Evolutionary conservation across 2,329 filamentous ascomycete genomes (phyloP), one percentile per base, ranked within the genome.

Genomic region (Catunica adiposa): DNA sequence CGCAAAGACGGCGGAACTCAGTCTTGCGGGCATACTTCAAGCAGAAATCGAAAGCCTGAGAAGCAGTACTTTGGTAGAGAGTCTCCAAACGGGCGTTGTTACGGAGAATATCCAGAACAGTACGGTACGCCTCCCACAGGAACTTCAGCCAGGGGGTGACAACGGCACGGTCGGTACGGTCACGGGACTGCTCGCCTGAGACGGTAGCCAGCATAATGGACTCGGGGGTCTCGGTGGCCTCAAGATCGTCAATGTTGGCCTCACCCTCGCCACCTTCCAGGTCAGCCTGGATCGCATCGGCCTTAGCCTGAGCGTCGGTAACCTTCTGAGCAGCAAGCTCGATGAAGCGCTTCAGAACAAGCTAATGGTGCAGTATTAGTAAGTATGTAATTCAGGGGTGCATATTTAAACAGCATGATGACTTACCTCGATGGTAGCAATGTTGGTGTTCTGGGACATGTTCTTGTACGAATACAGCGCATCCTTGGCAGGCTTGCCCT

Each of bases 381-480:
- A 56, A n/a, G n/a, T 23, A 31, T 3, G 20, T 17, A 29, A 23
- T 14, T 26, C n/a, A 47, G 15, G 6, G 46, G 22, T 17, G 15
- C 20, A 26, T 26, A 54, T 34, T 23, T 7, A 26, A 7, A 6
- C 23, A 17, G 29, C 29, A 44, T 44, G 20, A 7, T 17, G 17
- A 31, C 56, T 29, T 58, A 58, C 85, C 81, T 97, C 92, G 69
- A 98, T 98, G 60, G 92, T 98, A 64, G 82, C 89, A 62, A 98
- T 89, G 68, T 97, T 97, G 64, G 90, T 95, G 74, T 98, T 98
- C 71, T 98, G 92, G 56, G 89, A 90, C 63, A 96, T 97, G 71
- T 98, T 98, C 79, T 98, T 98, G 80, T 98, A 98, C 71, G 96
- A 92, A 71, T 97, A 98, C 51, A 98, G 79, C 60, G 92, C 92